Conservation (phyloP, 2,329 filamentous ascomycete species). For the Cadophora luteo-olivacea region DNA sequence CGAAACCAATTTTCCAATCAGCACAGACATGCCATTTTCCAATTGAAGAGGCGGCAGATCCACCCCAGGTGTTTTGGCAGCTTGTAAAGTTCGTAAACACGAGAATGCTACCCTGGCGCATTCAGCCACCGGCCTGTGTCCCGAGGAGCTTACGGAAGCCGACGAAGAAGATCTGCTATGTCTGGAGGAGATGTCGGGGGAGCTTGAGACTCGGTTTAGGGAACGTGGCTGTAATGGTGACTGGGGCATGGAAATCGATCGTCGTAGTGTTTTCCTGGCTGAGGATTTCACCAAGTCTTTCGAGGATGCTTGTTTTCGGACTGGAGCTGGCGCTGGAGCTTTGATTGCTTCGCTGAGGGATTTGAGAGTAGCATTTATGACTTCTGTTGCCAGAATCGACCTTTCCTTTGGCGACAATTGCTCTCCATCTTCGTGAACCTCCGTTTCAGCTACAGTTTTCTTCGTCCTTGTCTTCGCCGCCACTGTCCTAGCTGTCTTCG, state of each 20-base stretch:
- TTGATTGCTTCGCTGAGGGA: slow-evolving; percentile 72
- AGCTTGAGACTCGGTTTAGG: slow-evolving; percentile 66
- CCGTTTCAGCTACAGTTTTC: slow-evolving; percentile 45
- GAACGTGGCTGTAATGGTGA: slow-evolving; percentile 67
- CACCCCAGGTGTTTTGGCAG: slow-evolving; percentile 55
- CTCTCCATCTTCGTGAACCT: slow-evolving; percentile 39
- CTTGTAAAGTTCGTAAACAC: slow-evolving; percentile 65
- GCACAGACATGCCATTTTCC: slow-evolving; percentile 74
- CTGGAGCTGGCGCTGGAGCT: slow-evolving; percentile 38
- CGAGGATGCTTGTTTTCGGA: slow-evolving; percentile 36
- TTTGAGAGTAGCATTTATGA: slow-evolving; percentile 75
- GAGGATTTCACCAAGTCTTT: slow-evolving; percentile 49
- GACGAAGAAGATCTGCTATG: slow-evolving; percentile 48
- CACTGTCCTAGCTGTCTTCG: slow-evolving; percentile 38
- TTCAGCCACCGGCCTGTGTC: slow-evolving; percentile 54
- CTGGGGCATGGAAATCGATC: slow-evolving; percentile 64
- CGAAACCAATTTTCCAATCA: slow-evolving; percentile 69
- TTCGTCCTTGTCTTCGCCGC: slow-evolving; percentile 33
- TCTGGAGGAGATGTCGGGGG: slow-evolving; percentile 59
- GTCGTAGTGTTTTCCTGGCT: slow-evolving; percentile 52
- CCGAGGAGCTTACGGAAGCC: slow-evolving; percentile 39
- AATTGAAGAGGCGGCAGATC: slow-evolving; percentile 69
- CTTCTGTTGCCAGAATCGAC: slow-evolving; percentile 72
- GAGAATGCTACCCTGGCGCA: slow-evolving; percentile 73
- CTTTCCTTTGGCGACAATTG: slow-evolving; percentile 63